Base-by-base conservation (phyloP, 2,329 filamentous ascomycete genomes). In the Microdochium nivale region DNA sequence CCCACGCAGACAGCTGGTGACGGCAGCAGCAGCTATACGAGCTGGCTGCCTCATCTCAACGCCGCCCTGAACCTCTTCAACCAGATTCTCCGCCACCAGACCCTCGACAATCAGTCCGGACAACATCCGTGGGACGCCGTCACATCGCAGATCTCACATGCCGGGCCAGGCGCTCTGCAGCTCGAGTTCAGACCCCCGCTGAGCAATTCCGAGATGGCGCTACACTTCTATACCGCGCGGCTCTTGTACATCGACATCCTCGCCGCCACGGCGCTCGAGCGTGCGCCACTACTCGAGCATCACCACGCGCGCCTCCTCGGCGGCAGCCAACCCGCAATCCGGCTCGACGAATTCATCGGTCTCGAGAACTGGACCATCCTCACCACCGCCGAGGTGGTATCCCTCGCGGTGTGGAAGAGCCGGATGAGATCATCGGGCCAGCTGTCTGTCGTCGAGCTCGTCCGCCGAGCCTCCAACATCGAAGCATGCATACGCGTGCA, bases 291-390 rank as follows among this genome's bases (percentile, higher is more conserved):
- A 0, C 64, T 80, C 27, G 61, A 64, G 24, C 57, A 59, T 48
- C 75, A 74, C 57, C 74, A 76, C 55, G 58, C 59, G 44, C 53
- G 58, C 33, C 59, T 74, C 25, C 69, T 78, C 23, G 27, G 56
- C 33, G 54, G 57, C n/a, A 64, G 67, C 8, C 60, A 63, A 13
- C 66, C 61, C 0, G 64, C 62, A 1, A 62, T 76, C 37, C 66
- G 68, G 49, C 67, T 83, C 51, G 73, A 77, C 48, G 71, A 76
- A 30, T 74, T 80, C 48, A 64, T 79, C 40, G 81, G 81, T 2
- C 70, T 79, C 53, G 67, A 78, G 46, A 84, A 83, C 61, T 80
- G 78, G 77, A 73, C 74, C 1, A 57, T 84, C 47, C 64, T 77
- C 47, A 66, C 73, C n/a, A 71, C 86, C 44, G 75, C 74, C 13